Conservation (phyloP, 2,329 filamentous ascomycete species). For the Bipolaris bicolor region DNA sequence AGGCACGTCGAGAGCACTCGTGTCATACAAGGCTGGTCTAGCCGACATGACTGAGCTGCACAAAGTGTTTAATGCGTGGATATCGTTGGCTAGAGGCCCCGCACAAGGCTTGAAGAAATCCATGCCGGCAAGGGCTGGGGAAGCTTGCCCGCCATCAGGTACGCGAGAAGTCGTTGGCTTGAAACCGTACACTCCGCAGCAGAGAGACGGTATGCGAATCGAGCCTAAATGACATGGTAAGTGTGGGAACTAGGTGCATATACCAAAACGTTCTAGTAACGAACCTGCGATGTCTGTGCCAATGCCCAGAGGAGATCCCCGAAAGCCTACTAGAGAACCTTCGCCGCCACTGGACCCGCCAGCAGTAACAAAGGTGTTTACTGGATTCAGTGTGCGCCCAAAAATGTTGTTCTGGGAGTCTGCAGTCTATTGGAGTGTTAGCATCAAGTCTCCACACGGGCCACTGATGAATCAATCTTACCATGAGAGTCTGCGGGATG, state of each 20-base stretch:
- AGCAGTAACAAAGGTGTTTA: slow-evolving; percentile 62
- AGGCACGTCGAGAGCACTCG: slow-evolving; percentile 7
- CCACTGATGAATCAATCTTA: slow-evolving; percentile 35
- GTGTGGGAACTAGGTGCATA: not conserved
- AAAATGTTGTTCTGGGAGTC: slow-evolving; percentile 69
- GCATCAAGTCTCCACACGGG: too few species aligned
- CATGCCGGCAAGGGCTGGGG: not conserved
- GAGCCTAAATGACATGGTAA: slow-evolving; percentile 22
- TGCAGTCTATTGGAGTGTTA: slow-evolving; percentile 27
- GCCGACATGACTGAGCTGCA: slow-evolving; percentile 7
- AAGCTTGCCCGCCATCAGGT: slow-evolving; percentile 44
- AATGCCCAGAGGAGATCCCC: slow-evolving; percentile 64
- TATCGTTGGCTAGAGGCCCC: slow-evolving; percentile 11
- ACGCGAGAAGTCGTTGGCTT: slow-evolving; percentile 60
- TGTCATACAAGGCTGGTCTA: slow-evolving; percentile 8
- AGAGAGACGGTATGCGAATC: slow-evolving; percentile 60
- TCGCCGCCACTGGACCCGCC: slow-evolving; percentile 71
- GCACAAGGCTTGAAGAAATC: slow-evolving; percentile 7
- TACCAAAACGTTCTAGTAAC: not conserved
- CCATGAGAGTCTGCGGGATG: slow-evolving; percentile 69
- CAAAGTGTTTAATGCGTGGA: not conserved
- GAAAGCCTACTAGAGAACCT: slow-evolving; percentile 63
- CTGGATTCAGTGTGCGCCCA: slow-evolving; percentile 66
- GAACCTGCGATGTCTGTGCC: slow-evolving; percentile 62
- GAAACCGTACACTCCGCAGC: slow-evolving; percentile 57